Conservation (phyloP, 225 moss, liverwort and hornwort species). For the Sphagnum contortum region DNA sequence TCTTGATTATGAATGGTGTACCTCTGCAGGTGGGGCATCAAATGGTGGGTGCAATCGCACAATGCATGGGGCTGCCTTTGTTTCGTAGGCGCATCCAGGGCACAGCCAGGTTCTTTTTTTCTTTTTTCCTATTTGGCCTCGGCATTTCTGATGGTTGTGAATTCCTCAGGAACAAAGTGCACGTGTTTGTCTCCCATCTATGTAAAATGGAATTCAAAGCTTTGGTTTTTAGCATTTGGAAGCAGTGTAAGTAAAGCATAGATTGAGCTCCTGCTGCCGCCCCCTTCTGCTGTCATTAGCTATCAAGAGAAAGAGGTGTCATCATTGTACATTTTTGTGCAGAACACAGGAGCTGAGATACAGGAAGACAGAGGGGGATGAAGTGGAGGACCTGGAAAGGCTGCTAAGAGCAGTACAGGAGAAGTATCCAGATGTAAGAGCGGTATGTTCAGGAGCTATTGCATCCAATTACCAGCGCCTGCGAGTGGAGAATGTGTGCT, state of each 20-base stretch:
- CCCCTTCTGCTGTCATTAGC: too few species aligned
- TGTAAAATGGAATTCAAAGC: too few species aligned
- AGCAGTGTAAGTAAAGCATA: too few species aligned
- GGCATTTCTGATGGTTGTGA: neutral
- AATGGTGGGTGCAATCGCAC: conserved; percentile 68
- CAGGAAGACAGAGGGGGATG: conserved; percentile 65
- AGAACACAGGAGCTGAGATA: conserved; percentile 73
- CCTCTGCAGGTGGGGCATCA: conserved; percentile 85
- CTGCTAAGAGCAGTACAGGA: conserved; percentile 65
- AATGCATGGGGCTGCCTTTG: conserved; percentile 87
- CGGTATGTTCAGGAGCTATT: conserved; percentile 87
- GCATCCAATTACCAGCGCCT: conserved; percentile 95
- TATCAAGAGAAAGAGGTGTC: too few species aligned
- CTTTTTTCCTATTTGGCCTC: neutral
- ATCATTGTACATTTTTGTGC: conserved; percentile 1
- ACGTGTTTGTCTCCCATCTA: too few species aligned
- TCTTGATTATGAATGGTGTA: too few species aligned
- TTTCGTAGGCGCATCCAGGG: conserved; percentile 85
- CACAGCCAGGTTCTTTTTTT: conserved; percentile 49
- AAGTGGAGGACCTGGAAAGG: conserved; percentile 91
- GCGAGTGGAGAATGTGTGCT: conserved; percentile 93
- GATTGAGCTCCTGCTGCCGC: too few species aligned
- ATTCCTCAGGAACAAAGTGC: too few species aligned
- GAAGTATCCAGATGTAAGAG: conserved; percentile 54
- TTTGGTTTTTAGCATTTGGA: too few species aligned